Evolutionary conservation across 306 rosid genomes (phyloP), one percentile per base, ranked within the genome.

Genomic region (Vigna mungo): DNA sequence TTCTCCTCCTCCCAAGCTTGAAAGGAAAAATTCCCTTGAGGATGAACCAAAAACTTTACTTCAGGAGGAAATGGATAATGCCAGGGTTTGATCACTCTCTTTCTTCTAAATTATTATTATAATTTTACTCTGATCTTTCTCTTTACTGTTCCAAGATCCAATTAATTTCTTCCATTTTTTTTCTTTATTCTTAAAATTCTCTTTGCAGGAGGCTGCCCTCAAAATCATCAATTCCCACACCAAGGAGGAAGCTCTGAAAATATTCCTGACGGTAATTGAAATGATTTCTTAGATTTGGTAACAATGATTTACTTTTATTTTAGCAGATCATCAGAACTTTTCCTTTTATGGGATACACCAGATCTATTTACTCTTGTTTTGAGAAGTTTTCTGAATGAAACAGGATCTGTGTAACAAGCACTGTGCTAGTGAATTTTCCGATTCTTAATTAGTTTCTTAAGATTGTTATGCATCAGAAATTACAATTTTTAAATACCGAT

Each of bases 1-100:
- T 49, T 53, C 68, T 18, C 51, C 81, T 11, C 15, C 51, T 18
- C 44, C 55, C 4, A 65, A 54, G 6, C 86, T 89, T 69, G 79
- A 79, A 46, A 85, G 85, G 68, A 74, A 48, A 16, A 13, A 64
- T 30, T 89, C 90, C 39, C 16, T 87, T 12, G 88, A 81, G 0
- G 5, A 68, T 20, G 91, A 89, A 47, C 93, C 93, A 0, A 87
- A 82, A 46, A 89, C 89, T 0, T 77, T 87, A 0, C 47, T 54
- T 2, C 52, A 43, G 34, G 74, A 62, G 5, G 87, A 89, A 63
- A 32, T 81, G 12, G 52, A 74, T 9, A 16, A 72, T 17, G 91
- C 88, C 17, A 74, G 88, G 88, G 89, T 87, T 37, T 9, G 74
- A 48, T 13, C 9, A 34, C 9, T 15, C 34, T 65, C 10, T 59